Base-by-base conservation (phyloP, 176 grass and related monocot species). In the Zoysia japonica region DNA sequence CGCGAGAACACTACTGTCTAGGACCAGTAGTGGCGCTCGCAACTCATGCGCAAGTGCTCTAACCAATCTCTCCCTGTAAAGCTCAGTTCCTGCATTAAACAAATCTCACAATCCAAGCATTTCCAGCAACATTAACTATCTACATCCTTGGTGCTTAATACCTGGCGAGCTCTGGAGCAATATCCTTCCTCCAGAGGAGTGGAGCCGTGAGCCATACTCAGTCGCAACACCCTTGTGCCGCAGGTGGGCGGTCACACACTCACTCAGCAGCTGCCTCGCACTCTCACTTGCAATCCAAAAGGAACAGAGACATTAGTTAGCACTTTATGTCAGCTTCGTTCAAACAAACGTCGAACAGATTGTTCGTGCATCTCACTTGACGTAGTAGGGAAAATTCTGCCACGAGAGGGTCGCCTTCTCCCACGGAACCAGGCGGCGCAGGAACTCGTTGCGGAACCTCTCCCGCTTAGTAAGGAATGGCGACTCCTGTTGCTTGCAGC, bases 1-100 rank as follows among this genome's bases (percentile, higher is more conserved):
- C 79, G 92, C 86, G 52, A 98, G 86, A 77, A 94, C 84, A 83
- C 86, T 93, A 90, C 92, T 98, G 76, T 98, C 96, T 13, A 98
- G 90, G 40, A 98, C 82, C 75, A 98, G 80, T 41, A 98, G 79
- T 12, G 81, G 84, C 7, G 83, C 92, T 19, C 70, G 72, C 41
- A 98, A 77, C 84, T 98, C 92, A 77, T 71, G 79, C 55, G 96
- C 96, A 72, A 98, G 64, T 16, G 91, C 92, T 74, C 90, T 93
- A 48, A 98, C 84, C 28, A 93, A 54, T 82, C 96, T 90, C 75
- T 98, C 96, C 47, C 84, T 78, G 47, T 93, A 94, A 56, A 98
- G 90, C 55, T 98, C 96, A 43, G 96, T 98, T 83, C 96, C 96
- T 98, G 77, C 45, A 86, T 51, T 76, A 53, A 61, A 37, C 50